Evolutionary conservation across 2,329 filamentous ascomycete genomes (phyloP).

Genomic region (Hypoxylon rubiginosum): DNA sequence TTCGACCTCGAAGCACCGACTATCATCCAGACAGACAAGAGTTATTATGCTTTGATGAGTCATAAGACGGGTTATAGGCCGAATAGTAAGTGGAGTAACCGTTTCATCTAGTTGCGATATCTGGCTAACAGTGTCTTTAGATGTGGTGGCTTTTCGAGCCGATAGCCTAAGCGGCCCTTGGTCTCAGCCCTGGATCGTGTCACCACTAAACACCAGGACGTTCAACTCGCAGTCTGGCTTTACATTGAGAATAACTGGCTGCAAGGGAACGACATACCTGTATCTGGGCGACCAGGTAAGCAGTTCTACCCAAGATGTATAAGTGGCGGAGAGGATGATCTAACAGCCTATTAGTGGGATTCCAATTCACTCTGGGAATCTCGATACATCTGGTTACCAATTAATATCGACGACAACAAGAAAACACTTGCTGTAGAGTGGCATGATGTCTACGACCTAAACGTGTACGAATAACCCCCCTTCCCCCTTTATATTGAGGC

Average conservation of each 20-base stretch:
- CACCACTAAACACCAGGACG: constrained; percentile 64
- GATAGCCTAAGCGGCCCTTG: constrained; percentile 64
- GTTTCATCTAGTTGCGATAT: neutral
- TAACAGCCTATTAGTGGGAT: constrained; percentile 58
- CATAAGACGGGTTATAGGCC: constrained; percentile 75
- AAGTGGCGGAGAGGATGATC: neutral
- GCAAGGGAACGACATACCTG: constrained; percentile 63
- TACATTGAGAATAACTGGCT: constrained; percentile 62
- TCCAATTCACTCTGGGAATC: constrained; percentile 69
- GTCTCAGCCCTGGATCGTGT: constrained; percentile 67
- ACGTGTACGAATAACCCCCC: constrained; percentile 57
- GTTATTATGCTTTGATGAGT: constrained; percentile 72
- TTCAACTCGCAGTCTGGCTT: constrained; percentile 68
- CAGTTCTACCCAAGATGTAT: neutral
- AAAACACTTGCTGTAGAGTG: constrained; percentile 64
- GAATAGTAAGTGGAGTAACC: constrained; percentile 57
- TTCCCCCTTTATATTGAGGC: neutral
- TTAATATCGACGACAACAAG: constrained; percentile 65
- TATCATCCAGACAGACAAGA: constrained; percentile 70
- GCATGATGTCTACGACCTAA: constrained; percentile 69
- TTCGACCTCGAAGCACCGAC: constrained; percentile 72
- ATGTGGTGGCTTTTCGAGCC: constrained; percentile 69
- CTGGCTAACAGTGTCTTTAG: constrained; percentile 30
- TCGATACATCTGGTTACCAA: constrained; percentile 69
- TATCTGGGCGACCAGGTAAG: constrained; percentile 63